Evolutionary conservation across 208 protist genomes (phyloP).

Genomic region (Crithidia fasciculata): DNA sequence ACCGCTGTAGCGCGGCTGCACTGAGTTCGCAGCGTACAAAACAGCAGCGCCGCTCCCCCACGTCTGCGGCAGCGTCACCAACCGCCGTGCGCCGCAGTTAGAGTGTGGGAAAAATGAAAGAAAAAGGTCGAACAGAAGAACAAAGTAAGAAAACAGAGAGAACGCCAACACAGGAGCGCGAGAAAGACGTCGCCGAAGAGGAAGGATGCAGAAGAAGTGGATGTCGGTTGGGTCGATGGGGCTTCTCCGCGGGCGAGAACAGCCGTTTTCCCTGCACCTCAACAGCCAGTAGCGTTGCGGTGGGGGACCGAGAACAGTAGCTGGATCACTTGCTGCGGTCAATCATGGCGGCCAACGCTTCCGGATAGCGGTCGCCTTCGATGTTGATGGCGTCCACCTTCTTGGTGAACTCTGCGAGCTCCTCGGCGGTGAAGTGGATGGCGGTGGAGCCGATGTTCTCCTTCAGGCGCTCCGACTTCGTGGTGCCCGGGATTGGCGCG

Average conservation of each 20-base stretch:
- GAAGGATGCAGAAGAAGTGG: too few species aligned
- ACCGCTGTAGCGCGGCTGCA: background rate
- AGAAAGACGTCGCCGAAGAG: too few species aligned
- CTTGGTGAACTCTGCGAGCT: conserved; percentile 31
- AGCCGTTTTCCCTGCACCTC: too few species aligned
- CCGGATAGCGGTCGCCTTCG: conserved; percentile 26
- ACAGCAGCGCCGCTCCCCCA: background rate
- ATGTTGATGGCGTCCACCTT: conserved; percentile 7
- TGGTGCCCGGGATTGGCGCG: conserved; percentile 39
- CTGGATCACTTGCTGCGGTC: conserved; percentile 2
- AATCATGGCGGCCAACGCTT: conserved; percentile 11
- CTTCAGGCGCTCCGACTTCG: conserved; percentile 27
- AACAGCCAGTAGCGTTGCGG: too few species aligned
- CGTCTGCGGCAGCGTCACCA: background rate
- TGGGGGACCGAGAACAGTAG: too few species aligned
- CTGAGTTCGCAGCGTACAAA: conserved; percentile 9
- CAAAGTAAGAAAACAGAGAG: too few species aligned
- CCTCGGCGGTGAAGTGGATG: conserved; percentile 21
- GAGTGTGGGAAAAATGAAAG: too few species aligned
- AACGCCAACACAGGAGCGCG: too few species aligned
- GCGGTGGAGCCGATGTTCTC: conserved; percentile 28
- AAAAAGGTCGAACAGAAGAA: too few species aligned
- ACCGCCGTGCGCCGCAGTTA: too few species aligned
- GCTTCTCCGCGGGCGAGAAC: too few species aligned
- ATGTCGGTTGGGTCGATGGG: too few species aligned